Percentiles rank a stretch among this genome's conserved stretches.
These are phyloP conservation scores for Suhomyces sp. DNA, from an alignment of 805 yeast genomes.

Conservation along the genomic window DNA sequence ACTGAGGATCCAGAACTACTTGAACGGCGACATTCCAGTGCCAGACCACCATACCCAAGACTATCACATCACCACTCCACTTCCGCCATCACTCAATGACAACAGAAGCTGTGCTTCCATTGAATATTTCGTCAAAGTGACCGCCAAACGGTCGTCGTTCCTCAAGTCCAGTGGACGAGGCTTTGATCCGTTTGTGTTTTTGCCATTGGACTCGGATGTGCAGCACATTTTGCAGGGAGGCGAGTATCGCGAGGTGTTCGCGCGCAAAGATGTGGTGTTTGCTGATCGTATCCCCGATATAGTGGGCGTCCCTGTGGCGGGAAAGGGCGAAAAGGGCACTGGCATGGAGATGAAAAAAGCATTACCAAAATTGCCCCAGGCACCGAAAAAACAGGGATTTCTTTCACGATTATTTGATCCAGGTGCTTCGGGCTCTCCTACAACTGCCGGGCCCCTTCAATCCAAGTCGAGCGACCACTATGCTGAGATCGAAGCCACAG, in stretches of 20 bases:
- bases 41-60: constrained; percentile 2
- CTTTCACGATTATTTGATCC: constrained; percentile 26
- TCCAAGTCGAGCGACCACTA: constrained; percentile 5
- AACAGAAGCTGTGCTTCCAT: constrained; percentile 37
- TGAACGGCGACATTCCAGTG: neutral
- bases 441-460: neutral
- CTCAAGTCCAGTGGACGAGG: constrained; percentile 47
- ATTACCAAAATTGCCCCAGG: constrained; percentile 17
- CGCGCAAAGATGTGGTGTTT: constrained; percentile 41
- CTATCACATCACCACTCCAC: constrained; percentile 27
- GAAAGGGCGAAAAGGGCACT: neutral
- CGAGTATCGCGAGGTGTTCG: constrained; percentile 41
- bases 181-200: constrained; percentile 49
- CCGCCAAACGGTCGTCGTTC: constrained; percentile 52
- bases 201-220: constrained; percentile 46
- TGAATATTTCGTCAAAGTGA: constrained; percentile 57
- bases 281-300: constrained; percentile 42
- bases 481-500: constrained; percentile 27
- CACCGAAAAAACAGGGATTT: constrained; percentile 23
- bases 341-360: constrained; percentile 16
- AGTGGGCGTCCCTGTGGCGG: constrained; percentile 28
- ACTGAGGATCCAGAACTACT: neutral
- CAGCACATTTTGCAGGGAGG: constrained; percentile 18
- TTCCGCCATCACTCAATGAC: constrained; percentile 35
- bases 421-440: neutral